Evolutionary conservation across 2,329 filamentous ascomycete species (phyloP).

Genomic region (Parastagonospora avenae): DNA sequence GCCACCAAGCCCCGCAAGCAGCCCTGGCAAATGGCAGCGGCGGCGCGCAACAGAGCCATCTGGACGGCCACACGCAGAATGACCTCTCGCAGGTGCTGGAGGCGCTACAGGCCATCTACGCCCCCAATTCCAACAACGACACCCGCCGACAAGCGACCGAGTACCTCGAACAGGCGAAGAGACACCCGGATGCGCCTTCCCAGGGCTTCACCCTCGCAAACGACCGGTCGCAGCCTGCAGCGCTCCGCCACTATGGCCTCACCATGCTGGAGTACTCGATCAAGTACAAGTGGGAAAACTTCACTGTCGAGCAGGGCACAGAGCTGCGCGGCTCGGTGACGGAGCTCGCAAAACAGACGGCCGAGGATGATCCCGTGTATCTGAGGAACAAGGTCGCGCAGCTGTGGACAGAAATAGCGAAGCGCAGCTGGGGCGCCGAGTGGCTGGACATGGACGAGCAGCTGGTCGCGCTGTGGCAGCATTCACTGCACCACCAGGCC

Average conservation of each 20-base stretch:
- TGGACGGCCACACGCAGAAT: constrained; percentile 22
- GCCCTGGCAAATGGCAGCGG: constrained; percentile 26
- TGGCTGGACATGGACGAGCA: constrained; percentile 95
- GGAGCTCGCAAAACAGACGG: constrained; percentile 73
- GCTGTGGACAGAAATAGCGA: constrained; percentile 93
- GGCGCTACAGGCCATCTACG: constrained; percentile 87
- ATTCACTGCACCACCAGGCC: constrained; percentile 71
- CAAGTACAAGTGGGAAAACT: constrained; percentile 80
- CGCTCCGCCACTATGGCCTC: constrained; percentile 91
- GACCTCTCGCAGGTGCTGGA: constrained; percentile 73
- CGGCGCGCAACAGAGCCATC: constrained; percentile 17
- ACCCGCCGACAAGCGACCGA: constrained; percentile 80
- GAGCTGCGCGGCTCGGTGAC: constrained; percentile 78
- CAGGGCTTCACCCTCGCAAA: constrained; percentile 84
- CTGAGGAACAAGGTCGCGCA: constrained; percentile 92
- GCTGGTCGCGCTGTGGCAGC: constrained; percentile 78
- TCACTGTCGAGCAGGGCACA: constrained; percentile 69
- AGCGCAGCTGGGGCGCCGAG: constrained; percentile 87
- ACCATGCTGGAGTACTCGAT: constrained; percentile 90
- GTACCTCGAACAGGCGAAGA: constrained; percentile 86
- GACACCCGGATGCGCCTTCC: constrained; percentile 75
- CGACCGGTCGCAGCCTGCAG: constrained; percentile 73
- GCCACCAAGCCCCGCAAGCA: constrained; percentile 30
- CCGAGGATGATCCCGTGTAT: constrained; percentile 76
- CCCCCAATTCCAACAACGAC: constrained; percentile 78